These are phyloP conservation scores for Eimeria praecox DNA, from an alignment of 169 alveolate genomes.

Conservation along the genomic window DNA sequence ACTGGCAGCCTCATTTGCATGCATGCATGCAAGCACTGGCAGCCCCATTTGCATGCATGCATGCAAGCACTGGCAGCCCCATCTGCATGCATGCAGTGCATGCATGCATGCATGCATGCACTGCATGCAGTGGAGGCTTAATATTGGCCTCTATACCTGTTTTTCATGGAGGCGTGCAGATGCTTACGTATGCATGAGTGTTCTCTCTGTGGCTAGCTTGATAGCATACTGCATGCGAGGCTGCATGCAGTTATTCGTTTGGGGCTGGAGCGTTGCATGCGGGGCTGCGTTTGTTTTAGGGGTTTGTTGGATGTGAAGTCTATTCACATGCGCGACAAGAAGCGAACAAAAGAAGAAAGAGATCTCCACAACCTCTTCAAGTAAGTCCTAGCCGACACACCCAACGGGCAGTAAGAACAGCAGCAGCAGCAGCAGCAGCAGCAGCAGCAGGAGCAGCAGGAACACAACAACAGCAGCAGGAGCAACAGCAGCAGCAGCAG, in stretches of 20 bases:
- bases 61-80: background rate
- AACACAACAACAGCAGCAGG: too few species aligned
- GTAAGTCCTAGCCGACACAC: constrained; percentile 34
- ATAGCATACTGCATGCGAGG: too few species aligned
- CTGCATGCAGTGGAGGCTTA: background rate
- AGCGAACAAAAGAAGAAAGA: constrained; percentile 93
- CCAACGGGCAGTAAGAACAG: background rate
- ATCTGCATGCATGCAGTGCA: background rate
- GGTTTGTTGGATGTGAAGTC: constrained; percentile 93
- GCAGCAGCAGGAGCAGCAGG: background rate
- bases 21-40: background rate
- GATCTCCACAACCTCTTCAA: constrained; percentile 91
- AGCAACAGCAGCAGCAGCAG: background rate
- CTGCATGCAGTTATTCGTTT: too few species aligned
- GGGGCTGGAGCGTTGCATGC: background rate
- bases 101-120: background rate
- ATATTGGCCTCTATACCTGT: background rate
- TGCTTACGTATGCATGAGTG: background rate
- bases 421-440: constrained; percentile 37
- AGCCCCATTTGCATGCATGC: background rate
- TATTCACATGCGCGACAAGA: constrained; percentile 93
- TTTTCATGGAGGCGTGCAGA: background rate
- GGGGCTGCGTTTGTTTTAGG: constrained; percentile 66
- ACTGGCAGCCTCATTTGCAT: background rate
- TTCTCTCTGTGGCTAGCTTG: background rate